These are phyloP conservation scores for Leucosporidium yakuticum DNA, from an alignment of 768 basidiomycete genomes.

Conservation along the genomic window DNA sequence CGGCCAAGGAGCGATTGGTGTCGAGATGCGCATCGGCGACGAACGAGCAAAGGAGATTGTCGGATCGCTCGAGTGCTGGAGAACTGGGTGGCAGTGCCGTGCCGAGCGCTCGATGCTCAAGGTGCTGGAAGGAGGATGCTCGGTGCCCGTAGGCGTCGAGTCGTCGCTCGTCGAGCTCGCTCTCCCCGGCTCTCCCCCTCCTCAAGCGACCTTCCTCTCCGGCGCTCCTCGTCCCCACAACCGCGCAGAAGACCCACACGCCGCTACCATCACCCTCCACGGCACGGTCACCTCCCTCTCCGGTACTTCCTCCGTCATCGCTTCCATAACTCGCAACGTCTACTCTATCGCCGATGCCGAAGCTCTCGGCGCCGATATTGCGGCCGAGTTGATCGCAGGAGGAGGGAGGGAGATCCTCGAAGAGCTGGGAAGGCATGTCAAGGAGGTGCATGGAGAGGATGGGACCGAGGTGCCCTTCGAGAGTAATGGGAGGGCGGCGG, in stretches of 20 bases:
- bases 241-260: conserved; percentile 20
- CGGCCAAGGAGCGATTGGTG: conserved; percentile 83
- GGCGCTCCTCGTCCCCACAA: conserved; percentile 18
- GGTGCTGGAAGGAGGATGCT: conserved; percentile 94
- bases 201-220: conserved; percentile 11
- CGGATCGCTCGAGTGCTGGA: conserved; percentile 63
- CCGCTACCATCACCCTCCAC: conserved; percentile 54
- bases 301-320: conserved; percentile 65
- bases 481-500: conserved; percentile 9
- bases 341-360: conserved; percentile 58
- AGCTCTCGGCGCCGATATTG: conserved; percentile 61
- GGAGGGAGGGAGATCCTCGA: conserved; percentile 77
- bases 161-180: conserved; percentile 44
- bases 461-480: conserved; percentile 2
- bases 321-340: conserved; percentile 55
- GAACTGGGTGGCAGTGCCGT: conserved; percentile 66
- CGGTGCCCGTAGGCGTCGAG: conserved; percentile 84
- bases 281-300: conserved; percentile 80
- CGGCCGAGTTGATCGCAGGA: conserved; percentile 55
- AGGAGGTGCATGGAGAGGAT: conserved; percentile 8
- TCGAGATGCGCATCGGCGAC: conserved; percentile 60
- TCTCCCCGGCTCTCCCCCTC: conserved; percentile 5
- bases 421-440: conserved; percentile 58
- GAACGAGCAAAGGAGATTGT: conserved; percentile 64
- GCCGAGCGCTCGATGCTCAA: conserved; percentile 84